Conservation (phyloP, 441 rosid species). For the Manihot esculenta region DNA sequence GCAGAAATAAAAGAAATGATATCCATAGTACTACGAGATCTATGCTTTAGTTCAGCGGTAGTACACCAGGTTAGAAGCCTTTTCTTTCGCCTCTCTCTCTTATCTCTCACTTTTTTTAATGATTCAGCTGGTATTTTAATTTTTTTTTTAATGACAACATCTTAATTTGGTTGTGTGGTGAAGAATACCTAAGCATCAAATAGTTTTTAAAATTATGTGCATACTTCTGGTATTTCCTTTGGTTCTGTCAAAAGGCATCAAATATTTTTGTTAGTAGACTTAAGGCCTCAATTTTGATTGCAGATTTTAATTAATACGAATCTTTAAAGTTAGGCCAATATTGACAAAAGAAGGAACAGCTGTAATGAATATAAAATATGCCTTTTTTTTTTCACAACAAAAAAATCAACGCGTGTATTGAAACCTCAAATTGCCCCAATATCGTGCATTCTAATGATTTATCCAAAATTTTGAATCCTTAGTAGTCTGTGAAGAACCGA, state of each 20-base stretch:
- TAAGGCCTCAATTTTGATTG: no score
- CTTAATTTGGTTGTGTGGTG: not conserved
- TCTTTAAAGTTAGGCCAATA: no score
- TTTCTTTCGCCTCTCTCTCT: not conserved
- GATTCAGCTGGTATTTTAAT: slow-evolving; percentile 9
- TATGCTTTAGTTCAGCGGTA: slow-evolving; percentile 80
- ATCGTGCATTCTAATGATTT: not conserved
- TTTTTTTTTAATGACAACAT: not conserved
- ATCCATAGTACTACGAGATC: slow-evolving; percentile 70
- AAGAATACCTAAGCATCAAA: not conserved
- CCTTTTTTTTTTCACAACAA: no score
- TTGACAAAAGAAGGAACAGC: no score
- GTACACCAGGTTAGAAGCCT: slow-evolving; percentile 77
- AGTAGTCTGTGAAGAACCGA: no score
- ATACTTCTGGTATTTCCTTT: not conserved
- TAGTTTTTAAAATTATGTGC: not conserved
- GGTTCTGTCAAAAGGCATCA: not conserved
- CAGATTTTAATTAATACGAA: no score
- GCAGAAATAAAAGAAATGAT: slow-evolving; percentile 92
- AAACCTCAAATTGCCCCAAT: no score
- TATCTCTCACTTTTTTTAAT: not conserved
- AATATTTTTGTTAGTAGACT: no score
- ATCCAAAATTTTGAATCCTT: not conserved
- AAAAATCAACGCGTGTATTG: no score
- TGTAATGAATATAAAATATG: no score